Evolutionary conservation across 2,329 filamentous ascomycete genomes (phyloP).

Genomic region (Fusarium floridanum): DNA sequence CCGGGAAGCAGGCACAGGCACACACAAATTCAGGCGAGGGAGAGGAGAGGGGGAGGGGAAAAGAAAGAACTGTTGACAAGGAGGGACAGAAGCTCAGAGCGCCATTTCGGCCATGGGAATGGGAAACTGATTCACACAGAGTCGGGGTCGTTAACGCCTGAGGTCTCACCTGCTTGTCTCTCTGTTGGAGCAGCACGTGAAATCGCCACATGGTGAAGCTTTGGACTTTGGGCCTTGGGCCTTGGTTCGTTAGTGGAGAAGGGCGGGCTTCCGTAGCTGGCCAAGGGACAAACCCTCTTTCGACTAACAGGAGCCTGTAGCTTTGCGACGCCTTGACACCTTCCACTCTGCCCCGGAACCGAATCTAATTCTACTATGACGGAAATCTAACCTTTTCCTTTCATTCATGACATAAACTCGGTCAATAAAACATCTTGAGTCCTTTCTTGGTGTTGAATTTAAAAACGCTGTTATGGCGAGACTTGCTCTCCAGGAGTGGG

Average conservation of each 20-base stretch:
- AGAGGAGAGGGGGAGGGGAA: constrained; percentile 17
- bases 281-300: background rate
- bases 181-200: constrained; percentile 47
- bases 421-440: background rate
- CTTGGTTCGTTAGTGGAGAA: constrained; percentile 1
- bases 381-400: too few relatives aligned
- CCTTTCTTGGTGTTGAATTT: background rate
- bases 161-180: constrained; percentile 44
- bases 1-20: constrained; percentile 10
- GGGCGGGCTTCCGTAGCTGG: constrained; percentile 14
- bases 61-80: constrained; percentile 32
- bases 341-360: background rate
- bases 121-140: constrained; percentile 36
- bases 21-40: constrained; percentile 8
- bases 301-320: background rate
- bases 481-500: background rate
- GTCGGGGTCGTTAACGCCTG: constrained; percentile 41
- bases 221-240: constrained; percentile 1
- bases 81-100: constrained; percentile 39
- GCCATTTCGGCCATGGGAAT: constrained; percentile 36
- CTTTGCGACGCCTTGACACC: background rate
- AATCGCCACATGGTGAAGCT: constrained; percentile 48
- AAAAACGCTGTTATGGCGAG: constrained; percentile 1
- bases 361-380: background rate
- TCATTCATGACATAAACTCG: background rate